phyloP scores from a whole-genome alignment of 225 moss, liverwort and hornwort genomes.

The Thuidium tamariscinum region DNA sequence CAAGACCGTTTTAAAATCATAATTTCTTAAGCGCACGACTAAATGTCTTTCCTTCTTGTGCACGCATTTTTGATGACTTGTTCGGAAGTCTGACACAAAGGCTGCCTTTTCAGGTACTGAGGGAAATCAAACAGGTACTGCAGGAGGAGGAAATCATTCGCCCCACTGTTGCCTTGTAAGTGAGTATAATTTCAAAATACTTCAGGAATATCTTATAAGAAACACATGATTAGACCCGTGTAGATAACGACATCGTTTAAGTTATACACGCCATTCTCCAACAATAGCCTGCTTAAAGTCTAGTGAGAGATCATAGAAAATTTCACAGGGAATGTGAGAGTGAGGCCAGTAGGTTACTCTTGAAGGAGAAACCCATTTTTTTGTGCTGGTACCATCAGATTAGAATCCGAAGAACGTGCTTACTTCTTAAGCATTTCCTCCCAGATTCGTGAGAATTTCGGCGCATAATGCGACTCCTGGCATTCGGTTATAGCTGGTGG shows the following conservation, averaged over 20 bases:
- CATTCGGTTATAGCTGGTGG: background rate
- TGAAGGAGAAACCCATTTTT: background rate
- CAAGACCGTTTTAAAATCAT: background rate
- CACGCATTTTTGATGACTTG: background rate
- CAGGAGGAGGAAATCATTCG: background rate
- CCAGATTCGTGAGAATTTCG: background rate
- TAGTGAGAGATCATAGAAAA: background rate
- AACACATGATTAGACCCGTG: background rate
- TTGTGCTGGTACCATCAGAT: background rate
- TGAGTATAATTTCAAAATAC: background rate
- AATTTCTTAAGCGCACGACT: background rate
- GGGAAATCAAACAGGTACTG: slow-evolving; percentile 14
- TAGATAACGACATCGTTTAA: background rate
- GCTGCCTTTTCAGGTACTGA: slow-evolving; percentile 14
- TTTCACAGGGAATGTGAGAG: background rate
- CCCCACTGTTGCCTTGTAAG: slow-evolving; percentile 9
- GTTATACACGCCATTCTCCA: background rate
- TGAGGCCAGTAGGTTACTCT: background rate
- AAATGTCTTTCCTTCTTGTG: background rate
- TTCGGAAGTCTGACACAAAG: background rate
- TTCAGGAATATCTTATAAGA: background rate
- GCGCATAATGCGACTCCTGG: background rate
- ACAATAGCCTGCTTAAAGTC: background rate
- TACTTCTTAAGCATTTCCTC: background rate
- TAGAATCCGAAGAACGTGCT: background rate